Evolutionary conservation across 352 stramenopile genomes (phyloP).

Genomic region (Phytophthora pluvialis): DNA sequence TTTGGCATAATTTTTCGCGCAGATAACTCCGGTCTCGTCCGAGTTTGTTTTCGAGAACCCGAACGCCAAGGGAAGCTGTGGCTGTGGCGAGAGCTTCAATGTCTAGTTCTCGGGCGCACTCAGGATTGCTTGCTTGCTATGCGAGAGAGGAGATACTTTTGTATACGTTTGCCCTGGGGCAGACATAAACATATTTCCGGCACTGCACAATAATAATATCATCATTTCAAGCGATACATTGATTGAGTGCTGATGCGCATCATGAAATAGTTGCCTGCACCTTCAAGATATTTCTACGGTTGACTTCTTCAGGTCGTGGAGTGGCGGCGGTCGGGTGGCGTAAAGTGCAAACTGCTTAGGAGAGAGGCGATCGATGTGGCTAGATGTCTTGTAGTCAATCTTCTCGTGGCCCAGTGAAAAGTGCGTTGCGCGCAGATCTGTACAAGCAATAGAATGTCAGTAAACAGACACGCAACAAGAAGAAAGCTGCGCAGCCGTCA

Average conservation of each 20-base stretch:
- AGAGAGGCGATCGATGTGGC: constrained; percentile 59
- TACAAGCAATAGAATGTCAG: constrained; percentile 6
- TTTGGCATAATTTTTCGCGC: constrained; percentile 5
- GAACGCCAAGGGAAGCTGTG: constrained; percentile 99
- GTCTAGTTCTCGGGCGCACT: constrained; percentile 73
- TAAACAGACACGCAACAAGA: constrained; percentile 4
- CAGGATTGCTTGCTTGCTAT: constrained; percentile 6
- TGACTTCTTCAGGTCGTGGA: constrained; percentile 74
- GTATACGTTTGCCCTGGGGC: constrained; percentile 11
- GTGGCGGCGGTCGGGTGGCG: constrained; percentile 44
- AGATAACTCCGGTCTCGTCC: constrained; percentile 96
- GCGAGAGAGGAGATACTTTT: constrained; percentile 19
- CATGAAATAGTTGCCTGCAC: not conserved
- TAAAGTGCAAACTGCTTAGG: constrained; percentile 68
- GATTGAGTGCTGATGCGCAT: not conserved
- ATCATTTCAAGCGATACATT: constrained; percentile 34
- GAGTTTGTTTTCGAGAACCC: constrained; percentile 99
- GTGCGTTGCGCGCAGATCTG: constrained; percentile 82
- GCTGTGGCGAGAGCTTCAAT: constrained; percentile 99
- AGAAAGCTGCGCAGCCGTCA: not conserved
- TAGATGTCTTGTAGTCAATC: constrained; percentile 75
- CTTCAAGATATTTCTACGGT: constrained; percentile 68
- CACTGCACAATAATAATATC: constrained; percentile 44
- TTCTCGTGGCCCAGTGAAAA: constrained; percentile 72
- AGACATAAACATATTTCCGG: constrained; percentile 21